Base-by-base conservation (phyloP, 2,329 filamentous ascomycete species). In the Penicillium sp. region DNA sequence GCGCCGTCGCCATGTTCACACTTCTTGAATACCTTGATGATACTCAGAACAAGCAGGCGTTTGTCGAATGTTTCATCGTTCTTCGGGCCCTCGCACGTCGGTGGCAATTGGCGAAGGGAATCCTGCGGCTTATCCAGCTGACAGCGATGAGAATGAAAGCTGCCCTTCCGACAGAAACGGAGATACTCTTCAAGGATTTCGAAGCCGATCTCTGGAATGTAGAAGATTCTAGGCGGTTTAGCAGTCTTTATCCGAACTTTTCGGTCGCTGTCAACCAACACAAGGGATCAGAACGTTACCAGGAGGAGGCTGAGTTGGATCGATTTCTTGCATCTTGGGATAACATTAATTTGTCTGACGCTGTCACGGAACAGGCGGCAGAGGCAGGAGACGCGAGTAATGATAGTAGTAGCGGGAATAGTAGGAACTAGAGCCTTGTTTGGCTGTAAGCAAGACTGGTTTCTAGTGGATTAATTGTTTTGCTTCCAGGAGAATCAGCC, bases 1-100 rank as follows among this genome's bases (percentile, higher is more conserved):
- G 72, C 16, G 63, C 67, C 14, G 60, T 67, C 1, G 68, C 71
- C 1, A 58, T 71, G 19, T 69, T 73, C 49, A 62, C 61, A 0
- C 55, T 73, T 2, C 54, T 73, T 7, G 64, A 66, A 4, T 50
- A 58, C 8, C 55, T 73, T 3, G 64, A 66, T 8, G 56, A 67
- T 9, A 49, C 57, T 2, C 54, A 52, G 2, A 67, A 65, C 46
- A 54, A 61, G 2, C 59, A 65, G 13, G 69, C 68, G 7, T 69
- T 73, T 19, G 60, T 68, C 22, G 63, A 58, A 3, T 61, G 72
- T 9, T 58, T 57, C 9, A 52, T 68, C 9, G 62, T 64, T 3
- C 64, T 66, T 4, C 61, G 64, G 24, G 63, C 64, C 0, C 63
- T 65, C 16, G 65, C 69, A 2, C 64, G 64, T 29, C 63, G 62